These are phyloP conservation scores for Biscogniauxia marginata DNA, from an alignment of 2,329 filamentous ascomycete genomes.

Conservation along the genomic window DNA sequence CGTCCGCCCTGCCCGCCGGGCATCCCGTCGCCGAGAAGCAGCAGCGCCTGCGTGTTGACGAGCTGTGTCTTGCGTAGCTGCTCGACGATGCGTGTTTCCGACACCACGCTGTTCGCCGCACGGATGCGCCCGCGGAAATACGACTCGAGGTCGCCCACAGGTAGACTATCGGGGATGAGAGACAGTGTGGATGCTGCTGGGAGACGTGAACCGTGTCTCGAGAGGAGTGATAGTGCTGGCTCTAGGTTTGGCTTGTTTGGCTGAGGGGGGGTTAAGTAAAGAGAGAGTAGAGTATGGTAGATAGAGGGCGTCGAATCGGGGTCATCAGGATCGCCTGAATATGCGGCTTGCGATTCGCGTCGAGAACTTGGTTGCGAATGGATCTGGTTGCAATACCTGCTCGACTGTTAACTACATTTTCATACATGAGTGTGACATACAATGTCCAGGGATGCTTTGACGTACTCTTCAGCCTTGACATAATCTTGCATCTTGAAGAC, in stretches of 20 bases:
- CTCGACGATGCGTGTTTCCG: constrained; percentile 75
- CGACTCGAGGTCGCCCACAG: constrained; percentile 75
- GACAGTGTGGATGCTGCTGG: constrained; percentile 83
- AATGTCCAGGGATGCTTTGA: constrained; percentile 17
- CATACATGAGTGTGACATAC: not conserved
- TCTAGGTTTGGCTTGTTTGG: constrained; percentile 70
- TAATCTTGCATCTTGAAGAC: constrained; percentile 91
- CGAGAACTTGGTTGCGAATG: constrained; percentile 44
- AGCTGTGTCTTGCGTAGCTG: constrained; percentile 76
- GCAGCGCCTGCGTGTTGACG: constrained; percentile 69
- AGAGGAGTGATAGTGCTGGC: constrained; percentile 84
- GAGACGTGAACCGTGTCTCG: constrained; percentile 85
- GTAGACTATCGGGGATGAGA: constrained; percentile 78
- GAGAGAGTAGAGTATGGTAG: constrained; percentile 84
- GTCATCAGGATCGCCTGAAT: constrained; percentile 42
- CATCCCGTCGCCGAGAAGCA: constrained; percentile 71
- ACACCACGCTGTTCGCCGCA: constrained; percentile 76
- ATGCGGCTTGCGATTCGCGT: constrained; percentile 20
- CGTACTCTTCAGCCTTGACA: constrained; percentile 86
- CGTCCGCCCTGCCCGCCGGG: constrained; percentile 51
- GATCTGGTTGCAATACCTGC: constrained; percentile 83
- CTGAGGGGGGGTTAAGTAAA: constrained; percentile 81
- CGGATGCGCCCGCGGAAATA: constrained; percentile 94
- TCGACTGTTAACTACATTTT: not conserved
- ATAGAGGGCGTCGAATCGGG: constrained; percentile 67